Conservation (phyloP, 2,329 filamentous ascomycete genomes). For the Blumeria graminis region DNA sequence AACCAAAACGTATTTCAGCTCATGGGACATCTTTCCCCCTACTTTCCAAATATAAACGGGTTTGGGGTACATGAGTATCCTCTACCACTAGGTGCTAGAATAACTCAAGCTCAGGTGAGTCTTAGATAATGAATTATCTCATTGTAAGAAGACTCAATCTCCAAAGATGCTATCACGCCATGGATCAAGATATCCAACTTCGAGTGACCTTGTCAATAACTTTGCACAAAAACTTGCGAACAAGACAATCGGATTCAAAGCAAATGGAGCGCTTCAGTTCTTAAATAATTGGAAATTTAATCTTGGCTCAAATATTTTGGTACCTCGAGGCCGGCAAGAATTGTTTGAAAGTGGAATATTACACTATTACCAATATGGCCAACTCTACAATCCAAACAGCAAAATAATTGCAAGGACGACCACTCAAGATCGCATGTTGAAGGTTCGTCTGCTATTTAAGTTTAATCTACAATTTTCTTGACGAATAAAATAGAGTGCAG, state of each 20-base stretch:
- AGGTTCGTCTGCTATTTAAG: slow-evolving; percentile 22
- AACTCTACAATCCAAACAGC: slow-evolving; percentile 44
- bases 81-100: slow-evolving; percentile 38
- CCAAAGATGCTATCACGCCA: slow-evolving; percentile 47
- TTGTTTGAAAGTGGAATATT: slow-evolving; percentile 45
- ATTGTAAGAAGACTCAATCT: slow-evolving; percentile 5
- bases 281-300: slow-evolving; percentile 44
- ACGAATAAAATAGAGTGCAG: slow-evolving; percentile 21
- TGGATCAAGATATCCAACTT: slow-evolving; percentile 42
- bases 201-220: slow-evolving; percentile 26
- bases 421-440: slow-evolving; percentile 54
- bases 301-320: slow-evolving; percentile 46
- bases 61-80: slow-evolving; percentile 54
- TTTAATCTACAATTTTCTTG: background rate
- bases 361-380: slow-evolving; percentile 32
- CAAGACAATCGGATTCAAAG: slow-evolving; percentile 26
- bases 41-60: slow-evolving; percentile 39
- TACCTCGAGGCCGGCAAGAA: slow-evolving; percentile 49
- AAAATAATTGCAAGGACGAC: slow-evolving; percentile 54
- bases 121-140: background rate
- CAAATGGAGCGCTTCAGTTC: slow-evolving; percentile 36
- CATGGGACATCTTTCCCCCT: slow-evolving; percentile 46
- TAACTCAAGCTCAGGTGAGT: slow-evolving; percentile 34
- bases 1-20: slow-evolving; percentile 45
- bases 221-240: slow-evolving; percentile 34